Evolutionary conservation across 768 basidiomycete species (phyloP).

Genomic region (Lactarius deliciosus): DNA sequence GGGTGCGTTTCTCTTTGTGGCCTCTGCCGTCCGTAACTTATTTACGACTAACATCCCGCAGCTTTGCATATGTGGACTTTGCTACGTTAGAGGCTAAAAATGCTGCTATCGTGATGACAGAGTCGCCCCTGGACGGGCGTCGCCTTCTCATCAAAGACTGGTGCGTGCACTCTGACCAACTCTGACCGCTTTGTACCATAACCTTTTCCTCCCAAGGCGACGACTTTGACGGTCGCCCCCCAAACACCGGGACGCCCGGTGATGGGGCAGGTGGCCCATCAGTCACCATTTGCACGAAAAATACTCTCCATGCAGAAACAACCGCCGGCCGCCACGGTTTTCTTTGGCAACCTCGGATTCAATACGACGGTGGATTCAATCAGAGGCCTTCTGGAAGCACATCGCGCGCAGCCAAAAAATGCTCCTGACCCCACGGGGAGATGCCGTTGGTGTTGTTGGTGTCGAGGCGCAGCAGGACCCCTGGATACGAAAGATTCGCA

Average conservation of each 20-base stretch:
- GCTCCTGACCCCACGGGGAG: conserved; percentile 24
- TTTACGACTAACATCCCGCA: conserved; percentile 34
- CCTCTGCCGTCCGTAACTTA: background rate
- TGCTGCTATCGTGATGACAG: conserved; percentile 77
- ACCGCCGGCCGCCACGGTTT: conserved; percentile 79
- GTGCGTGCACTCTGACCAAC: conserved; percentile 41
- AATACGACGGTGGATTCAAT: conserved; percentile 81
- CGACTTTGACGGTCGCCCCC: conserved; percentile 70
- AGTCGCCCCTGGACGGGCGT: conserved; percentile 79
- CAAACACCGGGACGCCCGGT: conserved; percentile 39
- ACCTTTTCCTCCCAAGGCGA: conserved; percentile 48
- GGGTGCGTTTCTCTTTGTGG: conserved; percentile 47
- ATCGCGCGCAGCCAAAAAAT: conserved; percentile 44
- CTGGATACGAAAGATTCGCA: conserved; percentile 79
- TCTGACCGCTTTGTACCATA: background rate
- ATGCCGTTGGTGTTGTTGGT: background rate
- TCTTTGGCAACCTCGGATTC: conserved; percentile 92
- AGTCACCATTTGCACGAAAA: conserved; percentile 72
- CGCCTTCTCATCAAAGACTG: conserved; percentile 92
- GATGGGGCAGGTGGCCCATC: conserved; percentile 36
- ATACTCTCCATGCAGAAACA: conserved; percentile 79
- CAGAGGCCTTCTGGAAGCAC: conserved; percentile 69
- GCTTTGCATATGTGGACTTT: conserved; percentile 98
- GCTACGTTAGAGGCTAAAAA: conserved; percentile 69
- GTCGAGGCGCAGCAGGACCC: conserved; percentile 40